phyloP scores from a whole-genome alignment of 73 alveolate species.

The Paramecium octaurelia region DNA sequence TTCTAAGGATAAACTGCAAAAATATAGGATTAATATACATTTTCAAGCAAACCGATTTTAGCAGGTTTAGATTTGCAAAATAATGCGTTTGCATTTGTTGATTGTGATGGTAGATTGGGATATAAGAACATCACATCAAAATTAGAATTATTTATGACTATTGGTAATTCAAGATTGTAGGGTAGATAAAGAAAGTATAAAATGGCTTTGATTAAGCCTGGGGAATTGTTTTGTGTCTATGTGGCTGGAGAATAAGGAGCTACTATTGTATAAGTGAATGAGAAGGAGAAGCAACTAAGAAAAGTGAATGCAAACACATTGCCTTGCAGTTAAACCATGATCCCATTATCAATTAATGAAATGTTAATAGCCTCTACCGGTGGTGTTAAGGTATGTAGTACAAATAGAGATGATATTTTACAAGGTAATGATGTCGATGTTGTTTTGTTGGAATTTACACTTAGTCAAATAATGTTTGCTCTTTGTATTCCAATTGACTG shows the following conservation, averaged over 20 bases:
- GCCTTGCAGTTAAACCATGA: neutral
- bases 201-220: constrained; percentile 3
- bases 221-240: constrained; percentile 14
- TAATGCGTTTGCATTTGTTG: constrained; percentile 2
- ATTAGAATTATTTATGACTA: neutral
- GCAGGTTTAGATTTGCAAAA: neutral
- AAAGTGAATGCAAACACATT: neutral
- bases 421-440: neutral
- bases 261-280: neutral
- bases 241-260: constrained; percentile 16
- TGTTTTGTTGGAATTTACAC: neutral
- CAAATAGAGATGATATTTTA: neutral
- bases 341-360: neutral
- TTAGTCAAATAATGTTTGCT: neutral
- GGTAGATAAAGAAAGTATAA: neutral
- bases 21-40: neutral
- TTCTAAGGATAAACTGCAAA: neutral
- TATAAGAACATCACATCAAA: neutral
- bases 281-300: neutral
- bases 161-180: neutral
- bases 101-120: constrained; percentile 5
- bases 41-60: neutral
- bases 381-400: neutral
- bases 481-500: neutral
- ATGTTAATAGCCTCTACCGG: neutral